Evolutionary conservation across 164 flowering plant genomes (phyloP).

Genomic region (Warburgia ugandensis): DNA sequence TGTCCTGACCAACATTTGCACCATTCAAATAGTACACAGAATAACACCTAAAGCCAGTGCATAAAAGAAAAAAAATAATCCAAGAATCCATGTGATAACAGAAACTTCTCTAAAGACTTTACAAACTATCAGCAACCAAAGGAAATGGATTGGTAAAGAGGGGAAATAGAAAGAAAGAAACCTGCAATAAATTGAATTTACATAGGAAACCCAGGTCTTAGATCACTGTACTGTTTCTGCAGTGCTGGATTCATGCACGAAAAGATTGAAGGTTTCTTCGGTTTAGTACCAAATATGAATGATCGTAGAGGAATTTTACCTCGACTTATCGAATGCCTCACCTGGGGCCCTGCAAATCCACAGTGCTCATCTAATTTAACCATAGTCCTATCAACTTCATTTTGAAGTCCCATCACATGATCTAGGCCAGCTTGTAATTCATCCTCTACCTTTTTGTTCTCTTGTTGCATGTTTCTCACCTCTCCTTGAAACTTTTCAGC

Average conservation of each 20-base stretch:
- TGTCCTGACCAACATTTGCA: too few relatives aligned
- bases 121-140: too few relatives aligned
- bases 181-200: constrained; percentile 3
- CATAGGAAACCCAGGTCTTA: constrained; percentile 12
- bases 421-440: constrained; percentile 47
- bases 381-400: constrained; percentile 36
- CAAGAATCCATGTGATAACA: too few relatives aligned
- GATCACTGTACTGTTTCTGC: constrained; percentile 41
- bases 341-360: constrained; percentile 11
- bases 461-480: constrained; percentile 65
- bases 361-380: constrained; percentile 36
- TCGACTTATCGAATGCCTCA: constrained; percentile 19
- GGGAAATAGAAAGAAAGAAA: neutral
- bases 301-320: constrained; percentile 54
- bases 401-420: constrained; percentile 34
- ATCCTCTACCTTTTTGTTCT: constrained; percentile 50
- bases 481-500: constrained; percentile 77
- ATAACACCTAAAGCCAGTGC: too few relatives aligned
- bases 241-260: constrained; percentile 47
- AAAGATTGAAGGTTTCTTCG: constrained; percentile 53
- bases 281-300: constrained; percentile 59
- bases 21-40: too few relatives aligned
- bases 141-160: too few relatives aligned
- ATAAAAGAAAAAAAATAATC: too few relatives aligned
- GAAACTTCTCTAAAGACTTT: too few relatives aligned